phyloP scores from a whole-genome alignment of 2,329 filamentous ascomycete genomes.

The Colletotrichum eremochloae region DNA sequence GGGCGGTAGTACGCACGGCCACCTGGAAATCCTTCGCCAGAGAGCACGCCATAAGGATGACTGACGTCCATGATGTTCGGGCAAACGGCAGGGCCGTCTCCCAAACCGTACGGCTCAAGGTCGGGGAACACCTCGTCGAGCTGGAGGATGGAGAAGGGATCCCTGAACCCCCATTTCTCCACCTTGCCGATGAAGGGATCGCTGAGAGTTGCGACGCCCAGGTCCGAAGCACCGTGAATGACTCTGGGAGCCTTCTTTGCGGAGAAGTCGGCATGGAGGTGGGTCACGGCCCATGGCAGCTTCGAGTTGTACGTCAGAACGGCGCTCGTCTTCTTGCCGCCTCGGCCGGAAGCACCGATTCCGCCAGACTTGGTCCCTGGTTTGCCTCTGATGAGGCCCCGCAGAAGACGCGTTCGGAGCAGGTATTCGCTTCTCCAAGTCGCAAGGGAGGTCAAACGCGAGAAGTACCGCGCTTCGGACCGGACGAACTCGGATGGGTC shows the following conservation, averaged over 20 bases:
- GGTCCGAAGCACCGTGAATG: constrained; percentile 85
- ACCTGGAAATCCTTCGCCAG: constrained; percentile 88
- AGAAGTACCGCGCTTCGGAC: constrained; percentile 83
- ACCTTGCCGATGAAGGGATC: constrained; percentile 83
- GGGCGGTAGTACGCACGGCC: constrained; percentile 85
- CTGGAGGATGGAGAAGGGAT: constrained; percentile 80
- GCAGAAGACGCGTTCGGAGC: constrained; percentile 83
- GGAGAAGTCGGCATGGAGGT: constrained; percentile 82
- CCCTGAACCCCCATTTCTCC: constrained; percentile 85
- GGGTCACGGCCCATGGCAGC: constrained; percentile 82
- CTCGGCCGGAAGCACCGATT: constrained; percentile 65
- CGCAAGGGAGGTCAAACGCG: constrained; percentile 84
- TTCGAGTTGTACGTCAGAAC: constrained; percentile 90
- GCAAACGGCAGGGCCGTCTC: constrained; percentile 80
- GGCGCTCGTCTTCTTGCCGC: constrained; percentile 75
- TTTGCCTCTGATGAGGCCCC: constrained; percentile 86
- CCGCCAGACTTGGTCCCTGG: constrained; percentile 70
- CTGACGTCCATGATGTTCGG: constrained; percentile 94
- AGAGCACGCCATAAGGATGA: constrained; percentile 84
- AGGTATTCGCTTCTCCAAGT: constrained; percentile 98
- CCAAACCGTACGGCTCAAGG: constrained; percentile 81
- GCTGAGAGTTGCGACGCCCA: constrained; percentile 83
- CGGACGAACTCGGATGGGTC: constrained; percentile 68
- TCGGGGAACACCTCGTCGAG: constrained; percentile 83
- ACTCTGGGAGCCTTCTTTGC: constrained; percentile 80